Conservation (phyloP, 495 filamentous ascomycete genomes). For the Neurospora sp. region DNA sequence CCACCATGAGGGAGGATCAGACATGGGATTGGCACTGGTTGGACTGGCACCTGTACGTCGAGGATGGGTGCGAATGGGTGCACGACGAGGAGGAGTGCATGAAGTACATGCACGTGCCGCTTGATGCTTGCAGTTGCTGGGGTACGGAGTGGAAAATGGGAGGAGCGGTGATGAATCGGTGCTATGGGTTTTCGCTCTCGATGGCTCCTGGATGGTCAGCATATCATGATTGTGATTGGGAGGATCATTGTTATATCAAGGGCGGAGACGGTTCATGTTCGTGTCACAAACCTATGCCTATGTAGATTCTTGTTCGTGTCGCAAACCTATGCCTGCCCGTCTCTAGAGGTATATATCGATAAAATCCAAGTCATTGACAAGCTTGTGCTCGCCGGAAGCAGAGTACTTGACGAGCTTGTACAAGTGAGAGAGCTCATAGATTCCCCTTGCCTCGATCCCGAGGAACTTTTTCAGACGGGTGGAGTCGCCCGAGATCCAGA, state of each 20-base stretch:
- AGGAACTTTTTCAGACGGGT: slow-evolving; percentile 59
- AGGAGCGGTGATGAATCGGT: neutral
- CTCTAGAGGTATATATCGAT: no score
- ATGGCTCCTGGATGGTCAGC: neutral
- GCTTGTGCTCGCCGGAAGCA: slow-evolving; percentile 29
- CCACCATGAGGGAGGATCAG: no score
- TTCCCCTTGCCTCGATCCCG: slow-evolving; percentile 48
- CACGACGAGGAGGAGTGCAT: neutral
- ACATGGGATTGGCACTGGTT: neutral
- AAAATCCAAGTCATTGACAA: no score
- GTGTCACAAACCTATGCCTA: no score
- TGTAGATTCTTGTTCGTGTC: no score
- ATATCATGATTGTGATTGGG: no score
- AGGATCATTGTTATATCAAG: no score
- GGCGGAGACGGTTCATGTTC: no score
- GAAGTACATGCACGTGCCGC: neutral
- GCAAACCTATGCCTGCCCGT: no score
- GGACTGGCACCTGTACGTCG: neutral
- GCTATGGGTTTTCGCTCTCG: neutral
- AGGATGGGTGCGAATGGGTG: neutral
- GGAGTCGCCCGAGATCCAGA: slow-evolving; percentile 62
- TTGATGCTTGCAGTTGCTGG: neutral
- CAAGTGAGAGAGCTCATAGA: slow-evolving; percentile 73
- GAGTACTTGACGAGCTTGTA: slow-evolving; percentile 62
- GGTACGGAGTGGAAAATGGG: accelerated